Base-by-base conservation (phyloP, 441 rosid genomes). In the Arabidopsis hybrid region DNA sequence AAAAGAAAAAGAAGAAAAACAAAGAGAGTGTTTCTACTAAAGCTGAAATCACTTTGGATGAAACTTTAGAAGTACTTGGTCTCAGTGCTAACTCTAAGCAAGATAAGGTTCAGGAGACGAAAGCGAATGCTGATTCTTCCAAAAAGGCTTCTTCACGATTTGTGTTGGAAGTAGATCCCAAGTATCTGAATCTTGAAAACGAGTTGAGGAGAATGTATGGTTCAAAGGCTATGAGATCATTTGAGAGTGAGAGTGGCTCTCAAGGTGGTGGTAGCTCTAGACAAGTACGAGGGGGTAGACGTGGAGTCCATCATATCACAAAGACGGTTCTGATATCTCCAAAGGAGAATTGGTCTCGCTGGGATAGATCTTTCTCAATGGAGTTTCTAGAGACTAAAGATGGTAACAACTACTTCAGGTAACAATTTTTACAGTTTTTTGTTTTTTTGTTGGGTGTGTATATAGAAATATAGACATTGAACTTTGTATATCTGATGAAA, bases 291-390 rank as follows among this genome's bases (percentile, higher is more conserved):
- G 93, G 92, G 5, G 89, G 85, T 69, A 88, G 97, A 82, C 91
- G 93, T 46, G 96, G 88, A 60, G 67, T 59, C 69, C 90, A 82
- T 81, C 91, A 86, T 65, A 77, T 84, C n/a, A 86, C 90, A 36
- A 93, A 86, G 82, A 87, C 95, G 34, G 71, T 87, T 73, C 70
- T 93, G 46, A 85, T 89, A 55, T 81, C 91, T 60, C 91, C 92
- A 21, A 85, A 85, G 35, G 98, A 93, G 52, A 90, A 88, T 65
- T 93, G 98, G 98, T 79, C 91, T 64, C 93, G 91, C 8, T 93
- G 96, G 96, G 98, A 93, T 73, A 91, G 91, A 42, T 89, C 96
- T 72, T 76, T 93, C 57, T 88, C 94, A 6, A 91, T 93, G 96
- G 98, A 91, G 60, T 80, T 89, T 83, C 83, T 93, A 47, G 96